Evolutionary conservation across 2,329 filamentous ascomycete species (phyloP).

Genomic region (Hymenoscyphus salicellus): DNA sequence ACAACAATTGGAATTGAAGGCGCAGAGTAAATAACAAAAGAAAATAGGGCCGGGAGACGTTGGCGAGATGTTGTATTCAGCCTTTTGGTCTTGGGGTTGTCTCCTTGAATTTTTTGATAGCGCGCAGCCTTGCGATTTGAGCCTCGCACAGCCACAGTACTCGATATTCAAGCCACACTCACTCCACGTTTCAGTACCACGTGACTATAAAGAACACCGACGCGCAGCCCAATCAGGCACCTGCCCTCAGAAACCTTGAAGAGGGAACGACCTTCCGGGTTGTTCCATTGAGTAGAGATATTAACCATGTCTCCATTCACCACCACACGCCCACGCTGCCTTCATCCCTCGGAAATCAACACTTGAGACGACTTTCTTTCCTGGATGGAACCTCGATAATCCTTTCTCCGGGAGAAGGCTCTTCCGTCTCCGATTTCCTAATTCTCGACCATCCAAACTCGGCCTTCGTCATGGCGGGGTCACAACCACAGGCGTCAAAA

Average conservation of each 20-base stretch:
- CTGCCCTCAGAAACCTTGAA: not conserved
- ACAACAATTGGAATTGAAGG: too few relatives aligned
- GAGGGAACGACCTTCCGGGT: not conserved
- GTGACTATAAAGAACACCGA: too few relatives aligned
- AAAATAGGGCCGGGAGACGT: not conserved
- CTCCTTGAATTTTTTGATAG: not conserved
- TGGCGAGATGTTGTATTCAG: not conserved
- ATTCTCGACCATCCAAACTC: not conserved
- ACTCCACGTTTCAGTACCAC: too few relatives aligned
- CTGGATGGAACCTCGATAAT: not conserved
- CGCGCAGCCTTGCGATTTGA: not conserved
- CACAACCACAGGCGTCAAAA: constrained; percentile 26
- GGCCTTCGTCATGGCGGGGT: constrained; percentile 31
- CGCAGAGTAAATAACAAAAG: too few relatives aligned
- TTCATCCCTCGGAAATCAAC: not conserved
- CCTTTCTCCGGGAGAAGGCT: not conserved
- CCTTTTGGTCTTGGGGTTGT: not conserved
- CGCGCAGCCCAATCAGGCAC: not conserved
- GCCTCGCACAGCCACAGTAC: not conserved
- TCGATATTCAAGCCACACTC: too few relatives aligned
- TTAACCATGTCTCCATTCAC: not conserved
- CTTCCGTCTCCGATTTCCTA: not conserved
- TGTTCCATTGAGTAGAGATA: not conserved
- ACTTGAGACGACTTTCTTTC: not conserved
- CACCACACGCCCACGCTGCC: not conserved